Base-by-base conservation (phyloP, 2,329 filamentous ascomycete genomes). In the Sporothrix schenckii region DNA sequence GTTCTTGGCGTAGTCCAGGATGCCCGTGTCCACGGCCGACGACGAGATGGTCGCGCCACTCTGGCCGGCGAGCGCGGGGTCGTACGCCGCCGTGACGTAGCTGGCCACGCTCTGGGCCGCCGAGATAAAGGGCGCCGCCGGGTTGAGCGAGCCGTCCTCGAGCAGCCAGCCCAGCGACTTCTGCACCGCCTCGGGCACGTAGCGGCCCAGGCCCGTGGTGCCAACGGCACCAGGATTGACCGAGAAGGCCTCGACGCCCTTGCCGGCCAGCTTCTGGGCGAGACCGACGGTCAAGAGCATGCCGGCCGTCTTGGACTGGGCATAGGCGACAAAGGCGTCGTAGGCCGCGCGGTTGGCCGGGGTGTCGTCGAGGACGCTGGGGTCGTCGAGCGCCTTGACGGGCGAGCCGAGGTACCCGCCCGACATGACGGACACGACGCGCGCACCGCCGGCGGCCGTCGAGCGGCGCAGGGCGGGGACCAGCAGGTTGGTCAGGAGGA, bases 231-330 rank as follows among this genome's bases (percentile, higher is more conserved):
- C 83, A 10, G 82, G 83, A 71, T 84, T 81, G n/a, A 84, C 66
- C 2, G 78, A 76, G 61, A 81, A 82, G 0, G 80, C 75, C 58
- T 76, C 75, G 21, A 84, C 78, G 0, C 78, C 77, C 24, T 75
- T 75, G 4, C 61, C 69, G 1, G 74, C 71, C 34, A 82, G 72
- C 50, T 78, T 76, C 47, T 79, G 72, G 14, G 82, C 80, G 14
- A 84, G 76, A 14, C 76, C 79, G 34, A 81, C 70, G 0, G 78
- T 80, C 71, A 84, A 83, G 60, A 85, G 74, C 13, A 85, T 81
- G 69, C 85, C 84, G 2, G 83, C 84, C 41, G 83, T 83, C 76
- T 87, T 87, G 74, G 82, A 83, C 73, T 85, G 83, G 1, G 79
- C 81, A 72, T 87, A 87, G 2, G 83, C 83, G 19, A 79, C 72